Conservation (phyloP, 768 basidiomycete species). For the Amylocystis lapponica region DNA sequence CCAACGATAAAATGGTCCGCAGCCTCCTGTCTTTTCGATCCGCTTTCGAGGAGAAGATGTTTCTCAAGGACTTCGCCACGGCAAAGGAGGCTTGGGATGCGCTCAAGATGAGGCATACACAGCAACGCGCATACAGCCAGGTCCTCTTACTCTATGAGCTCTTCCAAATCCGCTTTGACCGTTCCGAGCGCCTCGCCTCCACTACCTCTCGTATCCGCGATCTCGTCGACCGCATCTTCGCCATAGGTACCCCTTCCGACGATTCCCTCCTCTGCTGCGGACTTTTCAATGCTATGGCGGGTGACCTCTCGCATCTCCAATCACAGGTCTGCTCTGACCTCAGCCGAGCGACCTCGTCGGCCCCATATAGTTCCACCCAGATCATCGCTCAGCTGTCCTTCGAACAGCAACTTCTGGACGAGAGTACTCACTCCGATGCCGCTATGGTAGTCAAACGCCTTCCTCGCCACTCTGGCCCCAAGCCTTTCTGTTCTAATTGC, state of each 20-base stretch:
- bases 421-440: constrained; percentile 2
- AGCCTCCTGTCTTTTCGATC: too few species aligned
- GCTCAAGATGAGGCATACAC: not conserved
- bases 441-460: not conserved
- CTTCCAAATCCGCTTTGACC: not conserved
- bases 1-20: too few species aligned
- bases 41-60: too few species aligned
- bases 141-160: not conserved
- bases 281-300: not conserved
- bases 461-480: too few species aligned
- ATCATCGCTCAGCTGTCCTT: too few species aligned
- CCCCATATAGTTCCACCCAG: too few species aligned
- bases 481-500: too few species aligned
- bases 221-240: too few species aligned
- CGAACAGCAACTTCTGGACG: not conserved
- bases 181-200: not conserved
- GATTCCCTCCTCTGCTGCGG: not conserved
- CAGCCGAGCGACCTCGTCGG: not conserved
- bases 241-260: not conserved
- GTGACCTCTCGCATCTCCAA: not conserved
- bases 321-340: not conserved
- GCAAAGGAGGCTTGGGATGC: not conserved
- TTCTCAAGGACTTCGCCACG: too few species aligned
- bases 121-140: not conserved
- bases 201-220: too few species aligned